Evolutionary conservation across 1,284 basidiomycete genomes (phyloP).

Genomic region (Cystobasidium slooffiae): DNA sequence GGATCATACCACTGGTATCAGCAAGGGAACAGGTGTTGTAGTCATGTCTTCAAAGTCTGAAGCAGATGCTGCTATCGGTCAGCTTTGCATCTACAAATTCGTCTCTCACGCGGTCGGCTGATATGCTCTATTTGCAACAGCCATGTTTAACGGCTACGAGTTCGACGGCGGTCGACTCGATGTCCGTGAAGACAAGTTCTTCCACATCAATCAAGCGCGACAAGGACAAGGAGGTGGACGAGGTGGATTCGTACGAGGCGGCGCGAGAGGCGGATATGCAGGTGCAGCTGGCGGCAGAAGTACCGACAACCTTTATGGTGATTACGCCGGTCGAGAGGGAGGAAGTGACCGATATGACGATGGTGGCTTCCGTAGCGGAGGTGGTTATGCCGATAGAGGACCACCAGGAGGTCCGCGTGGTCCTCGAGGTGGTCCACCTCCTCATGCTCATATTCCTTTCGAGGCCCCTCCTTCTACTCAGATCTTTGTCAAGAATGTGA

Average conservation of each 20-base stretch:
- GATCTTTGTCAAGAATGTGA: slow-evolving; percentile 93
- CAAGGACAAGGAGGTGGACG: slow-evolving; percentile 81
- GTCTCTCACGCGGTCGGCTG: not conserved
- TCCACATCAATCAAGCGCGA: slow-evolving; percentile 72
- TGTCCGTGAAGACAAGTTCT: slow-evolving; percentile 88
- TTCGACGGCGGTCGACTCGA: slow-evolving; percentile 91
- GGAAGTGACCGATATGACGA: slow-evolving; percentile 56
- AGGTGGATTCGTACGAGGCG: slow-evolving; percentile 76
- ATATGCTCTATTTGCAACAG: slow-evolving; percentile 58
- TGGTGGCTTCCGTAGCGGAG: slow-evolving; percentile 57
- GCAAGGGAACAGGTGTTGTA: slow-evolving; percentile 79
- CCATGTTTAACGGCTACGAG: slow-evolving; percentile 91
- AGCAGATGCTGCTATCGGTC: slow-evolving; percentile 82
- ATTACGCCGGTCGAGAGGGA: slow-evolving; percentile 72
- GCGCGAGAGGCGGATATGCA: slow-evolving; percentile 64
- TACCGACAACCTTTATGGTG: slow-evolving; percentile 76
- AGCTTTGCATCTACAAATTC: slow-evolving; percentile 63
- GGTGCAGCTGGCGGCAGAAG: slow-evolving; percentile 60
- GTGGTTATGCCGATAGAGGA: slow-evolving; percentile 59
- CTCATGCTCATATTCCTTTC: slow-evolving; percentile 28
- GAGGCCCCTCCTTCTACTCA: slow-evolving; percentile 83
- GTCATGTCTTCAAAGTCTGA: slow-evolving; percentile 46
- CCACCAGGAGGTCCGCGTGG: slow-evolving; percentile 45
- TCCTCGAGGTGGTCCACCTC: slow-evolving; percentile 53
- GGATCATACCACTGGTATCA: slow-evolving; percentile 78